Conservation (phyloP, 1,284 basidiomycete species). For the Apiotrichum mycotoxinovorans region DNA sequence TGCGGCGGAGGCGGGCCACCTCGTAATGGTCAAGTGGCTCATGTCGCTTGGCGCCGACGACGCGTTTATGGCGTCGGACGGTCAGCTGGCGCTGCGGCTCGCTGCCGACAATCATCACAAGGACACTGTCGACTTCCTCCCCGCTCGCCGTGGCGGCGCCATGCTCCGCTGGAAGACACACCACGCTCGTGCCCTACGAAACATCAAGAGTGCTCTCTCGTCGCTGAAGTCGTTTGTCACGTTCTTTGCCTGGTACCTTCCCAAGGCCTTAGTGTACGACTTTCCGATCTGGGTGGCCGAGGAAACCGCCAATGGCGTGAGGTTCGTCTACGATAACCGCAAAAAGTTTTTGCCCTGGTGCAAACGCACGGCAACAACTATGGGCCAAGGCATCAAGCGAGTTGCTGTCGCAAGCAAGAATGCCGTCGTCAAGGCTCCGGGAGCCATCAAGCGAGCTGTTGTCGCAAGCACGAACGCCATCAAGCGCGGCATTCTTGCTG, state of each 20-base stretch:
- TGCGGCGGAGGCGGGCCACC: slow-evolving; percentile 71
- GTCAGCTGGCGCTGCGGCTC: slow-evolving; percentile 17
- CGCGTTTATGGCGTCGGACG: slow-evolving; percentile 8
- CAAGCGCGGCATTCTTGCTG: background rate
- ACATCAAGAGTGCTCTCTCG: background rate
- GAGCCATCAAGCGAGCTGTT: background rate
- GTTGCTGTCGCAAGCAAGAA: background rate
- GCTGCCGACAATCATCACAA: slow-evolving; percentile 2
- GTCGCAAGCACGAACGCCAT: too few relatives aligned
- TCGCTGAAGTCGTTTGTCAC: background rate
- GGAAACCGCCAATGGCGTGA: background rate
- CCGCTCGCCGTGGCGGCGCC: slow-evolving; percentile 7
- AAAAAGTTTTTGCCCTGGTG: background rate
- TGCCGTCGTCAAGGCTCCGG: background rate
- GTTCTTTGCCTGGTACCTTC: background rate
- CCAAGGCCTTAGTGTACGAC: background rate
- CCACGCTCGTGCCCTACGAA: background rate
- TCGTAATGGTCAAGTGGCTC: slow-evolving; percentile 59
- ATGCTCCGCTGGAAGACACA: slow-evolving; percentile 1
- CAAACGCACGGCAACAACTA: background rate
- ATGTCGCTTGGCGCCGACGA: slow-evolving; percentile 63
- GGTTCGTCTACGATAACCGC: background rate
- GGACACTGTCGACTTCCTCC: slow-evolving; percentile 10
- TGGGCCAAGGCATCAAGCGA: background rate
- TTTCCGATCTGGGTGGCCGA: background rate